A percentile compares a stretch with the other conserved stretches of the same genome.
Conservation (phyloP, 2,329 filamentous ascomycete genomes). For the Botrytis byssoidea region DNA sequence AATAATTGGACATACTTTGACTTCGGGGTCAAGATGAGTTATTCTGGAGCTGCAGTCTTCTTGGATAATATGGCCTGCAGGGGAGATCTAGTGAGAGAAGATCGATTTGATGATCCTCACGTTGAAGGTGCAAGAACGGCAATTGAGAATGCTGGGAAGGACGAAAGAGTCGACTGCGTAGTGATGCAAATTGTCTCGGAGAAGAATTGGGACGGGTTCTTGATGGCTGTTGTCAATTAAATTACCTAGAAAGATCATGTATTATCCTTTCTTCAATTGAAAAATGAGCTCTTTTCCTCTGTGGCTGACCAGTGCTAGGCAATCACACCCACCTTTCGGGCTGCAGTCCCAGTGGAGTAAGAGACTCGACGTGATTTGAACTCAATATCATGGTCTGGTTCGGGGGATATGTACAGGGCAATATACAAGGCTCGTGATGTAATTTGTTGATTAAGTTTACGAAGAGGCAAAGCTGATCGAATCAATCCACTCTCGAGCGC, state of each 20-base stretch:
- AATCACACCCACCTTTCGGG: background rate
- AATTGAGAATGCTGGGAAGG: background rate
- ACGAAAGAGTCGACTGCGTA: background rate
- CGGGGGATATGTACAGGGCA: fast-evolving
- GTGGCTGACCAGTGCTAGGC: background rate
- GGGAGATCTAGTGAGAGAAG: background rate
- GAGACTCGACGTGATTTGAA: background rate
- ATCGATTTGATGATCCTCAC: slow-evolving; percentile 1
- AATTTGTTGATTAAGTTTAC: background rate
- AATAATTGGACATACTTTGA: background rate
- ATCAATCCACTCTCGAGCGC: background rate
- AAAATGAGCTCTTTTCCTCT: background rate
- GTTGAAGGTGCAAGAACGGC: slow-evolving; percentile 3
- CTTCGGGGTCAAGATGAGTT: slow-evolving; percentile 1
- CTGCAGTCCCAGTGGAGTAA: background rate
- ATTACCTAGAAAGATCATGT: background rate
- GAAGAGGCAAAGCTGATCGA: background rate
- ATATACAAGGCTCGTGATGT: background rate
- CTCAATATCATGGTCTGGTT: background rate
- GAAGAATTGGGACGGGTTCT: background rate
- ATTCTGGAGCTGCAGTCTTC: background rate
- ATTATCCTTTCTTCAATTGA: background rate
- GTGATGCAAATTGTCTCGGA: slow-evolving; percentile 8
- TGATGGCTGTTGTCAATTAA: background rate
- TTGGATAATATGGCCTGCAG: background rate